These are phyloP conservation scores for Eimeria sp. DNA, from an alignment of 169 alveolate species.

Conservation along the genomic window DNA sequence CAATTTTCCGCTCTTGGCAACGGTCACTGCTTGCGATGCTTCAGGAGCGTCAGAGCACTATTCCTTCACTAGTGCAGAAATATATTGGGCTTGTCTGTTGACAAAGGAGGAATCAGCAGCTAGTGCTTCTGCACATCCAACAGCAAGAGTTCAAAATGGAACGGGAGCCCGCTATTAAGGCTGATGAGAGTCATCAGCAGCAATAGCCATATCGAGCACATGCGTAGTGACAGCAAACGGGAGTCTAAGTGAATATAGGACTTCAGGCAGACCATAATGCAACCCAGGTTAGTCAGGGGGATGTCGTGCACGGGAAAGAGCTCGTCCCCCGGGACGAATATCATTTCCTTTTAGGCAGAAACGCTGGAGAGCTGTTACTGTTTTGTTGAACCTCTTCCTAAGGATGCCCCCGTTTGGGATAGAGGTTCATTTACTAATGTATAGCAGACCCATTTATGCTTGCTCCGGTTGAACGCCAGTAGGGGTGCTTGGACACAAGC, in stretches of 20 bases:
- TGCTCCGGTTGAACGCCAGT: too few relatives aligned
- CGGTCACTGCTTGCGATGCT: not conserved
- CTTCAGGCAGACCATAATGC: not conserved
- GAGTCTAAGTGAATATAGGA: not conserved
- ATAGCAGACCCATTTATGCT: not conserved
- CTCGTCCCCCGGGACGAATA: not conserved
- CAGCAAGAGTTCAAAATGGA: not conserved
- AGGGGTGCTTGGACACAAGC: too few relatives aligned
- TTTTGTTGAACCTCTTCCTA: not conserved
- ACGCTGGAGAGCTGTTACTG: not conserved
- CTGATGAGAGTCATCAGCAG: not conserved
- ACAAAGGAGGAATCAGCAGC: not conserved
- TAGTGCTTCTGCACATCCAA: not conserved
- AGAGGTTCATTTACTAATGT: not conserved
- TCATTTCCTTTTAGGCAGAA: not conserved
- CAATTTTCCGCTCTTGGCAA: not conserved
- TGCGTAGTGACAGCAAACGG: not conserved
- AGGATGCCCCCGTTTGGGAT: not conserved
- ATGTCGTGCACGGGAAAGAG: not conserved
- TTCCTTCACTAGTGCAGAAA: too few relatives aligned
- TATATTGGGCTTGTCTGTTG: too few relatives aligned
- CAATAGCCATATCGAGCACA: not conserved
- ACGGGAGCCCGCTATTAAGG: not conserved
- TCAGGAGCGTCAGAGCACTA: too few relatives aligned
- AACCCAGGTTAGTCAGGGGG: not conserved